Conservation (phyloP, 2,329 filamentous ascomycete species). For the Cadophora luteo-olivacea region DNA sequence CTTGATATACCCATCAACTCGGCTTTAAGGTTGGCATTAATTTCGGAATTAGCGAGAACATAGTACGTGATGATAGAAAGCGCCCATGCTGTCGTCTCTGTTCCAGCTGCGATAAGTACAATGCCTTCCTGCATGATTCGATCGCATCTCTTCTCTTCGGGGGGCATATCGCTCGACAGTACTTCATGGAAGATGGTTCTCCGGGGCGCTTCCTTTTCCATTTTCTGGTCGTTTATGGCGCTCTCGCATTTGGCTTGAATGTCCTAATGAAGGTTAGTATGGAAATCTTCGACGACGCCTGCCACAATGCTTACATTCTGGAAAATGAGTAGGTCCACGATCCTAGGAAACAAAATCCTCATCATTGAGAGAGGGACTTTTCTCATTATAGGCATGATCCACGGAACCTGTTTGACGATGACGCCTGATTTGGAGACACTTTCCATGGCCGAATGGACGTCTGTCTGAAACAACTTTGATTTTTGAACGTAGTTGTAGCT, state of each 20-base stretch:
- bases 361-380: constrained; percentile 21
- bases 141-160: constrained; percentile 41
- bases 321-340: not conserved
- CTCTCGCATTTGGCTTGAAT: not conserved
- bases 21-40: constrained; percentile 40
- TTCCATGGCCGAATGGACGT: not conserved
- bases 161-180: constrained; percentile 39
- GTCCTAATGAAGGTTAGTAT: not conserved
- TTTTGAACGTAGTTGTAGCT: constrained; percentile 3
- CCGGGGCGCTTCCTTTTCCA: not conserved
- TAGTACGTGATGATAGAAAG: constrained; percentile 45
- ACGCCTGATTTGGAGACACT: not conserved
- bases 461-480: not conserved
- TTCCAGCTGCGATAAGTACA: constrained; percentile 45
- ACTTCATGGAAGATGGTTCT: constrained; percentile 33
- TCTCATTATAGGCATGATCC: constrained; percentile 25
- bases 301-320: constrained; percentile 1
- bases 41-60: constrained; percentile 43
- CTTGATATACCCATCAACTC: constrained; percentile 42
- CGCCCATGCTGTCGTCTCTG: constrained; percentile 45
- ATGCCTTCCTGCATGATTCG: constrained; percentile 45
- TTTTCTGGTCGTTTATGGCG: not conserved
- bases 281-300: not conserved
- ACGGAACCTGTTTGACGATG: constrained; percentile 24
- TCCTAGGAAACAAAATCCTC: constrained; percentile 14